Base-by-base conservation (phyloP, 352 stramenopile species). In the Phytopythium helicoides region DNA sequence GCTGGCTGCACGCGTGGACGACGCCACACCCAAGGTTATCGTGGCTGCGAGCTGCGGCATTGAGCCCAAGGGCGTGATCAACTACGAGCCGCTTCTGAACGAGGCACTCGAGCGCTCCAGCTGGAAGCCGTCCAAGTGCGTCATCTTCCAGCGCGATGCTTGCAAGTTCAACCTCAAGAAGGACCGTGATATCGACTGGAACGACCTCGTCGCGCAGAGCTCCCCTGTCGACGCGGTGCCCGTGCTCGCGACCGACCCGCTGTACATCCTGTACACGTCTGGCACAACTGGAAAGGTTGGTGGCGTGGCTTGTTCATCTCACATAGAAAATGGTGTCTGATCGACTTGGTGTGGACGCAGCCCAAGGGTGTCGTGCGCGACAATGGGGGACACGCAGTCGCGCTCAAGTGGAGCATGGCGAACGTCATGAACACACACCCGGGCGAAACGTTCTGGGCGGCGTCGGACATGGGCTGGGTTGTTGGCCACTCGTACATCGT, bases 381-480 rank as follows among this genome's bases (percentile, higher is more conserved):
- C 55, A 86, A 87, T 52, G 84, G 80, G 14, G 84, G 82, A 1
- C 74, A 92, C 58, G 81, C 81, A 23, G 81, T 92, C 11, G 83
- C 83, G n/a, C 75, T 96, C n/a, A 93, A 95, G 58, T 95, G 76
- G 68, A 71, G 78, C 28, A 94, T 96, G 86, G 63, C 70, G 15
- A 68, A 88, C 25, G 72, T 93, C 35, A 92, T 95, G 49, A 65
- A 81, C 51, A 86, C 84, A n/a, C 57, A 72, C 14, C 56, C 59
- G 11, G 82, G 85, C 4, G 87, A 96, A 44, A 86, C 86, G 11
- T 96, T 83, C 61, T 96, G 87, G 71, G 77, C 86, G 6, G 86
- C 85, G 2, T 87, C 69, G 16, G 89, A 96, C 62, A 91, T 95
- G 67, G 91, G 92, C 10, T 98, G 92, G 92, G 80, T 88, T 15